Evolutionary conservation across 1,284 basidiomycete species (phyloP).

Genomic region (Cystobasidium slooffiae): DNA sequence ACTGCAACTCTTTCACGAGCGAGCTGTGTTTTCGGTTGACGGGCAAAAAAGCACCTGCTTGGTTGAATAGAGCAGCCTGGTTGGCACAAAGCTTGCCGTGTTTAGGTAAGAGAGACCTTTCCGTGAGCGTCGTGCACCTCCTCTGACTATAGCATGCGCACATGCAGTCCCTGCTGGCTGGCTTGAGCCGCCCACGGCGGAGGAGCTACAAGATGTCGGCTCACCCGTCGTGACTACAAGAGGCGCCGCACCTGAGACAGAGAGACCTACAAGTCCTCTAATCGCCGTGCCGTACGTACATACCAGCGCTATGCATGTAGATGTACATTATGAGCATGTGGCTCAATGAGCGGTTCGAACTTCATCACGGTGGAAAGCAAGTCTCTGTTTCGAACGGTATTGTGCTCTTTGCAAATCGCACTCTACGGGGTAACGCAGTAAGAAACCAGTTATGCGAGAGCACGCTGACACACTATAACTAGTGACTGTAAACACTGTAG

Average conservation of each 20-base stretch:
- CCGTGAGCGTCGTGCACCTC: neutral
- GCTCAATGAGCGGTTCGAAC: neutral
- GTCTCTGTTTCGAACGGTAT: slow-evolving; percentile 19
- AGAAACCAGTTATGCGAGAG: too few relatives aligned
- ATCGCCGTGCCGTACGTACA: slow-evolving; percentile 36
- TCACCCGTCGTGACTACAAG: neutral
- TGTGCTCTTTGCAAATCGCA: neutral
- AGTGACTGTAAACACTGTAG: too few relatives aligned
- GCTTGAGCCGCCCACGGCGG: slow-evolving; percentile 40
- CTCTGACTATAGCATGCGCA: neutral
- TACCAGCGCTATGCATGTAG: slow-evolving; percentile 25
- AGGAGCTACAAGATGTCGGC: slow-evolving; percentile 4
- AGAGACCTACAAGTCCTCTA: slow-evolving; percentile 36
- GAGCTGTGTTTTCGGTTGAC: slow-evolving; percentile 51
- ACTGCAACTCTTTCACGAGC: slow-evolving; percentile 55
- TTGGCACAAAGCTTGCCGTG: slow-evolving; percentile 39
- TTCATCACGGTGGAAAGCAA: neutral
- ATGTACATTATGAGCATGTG: slow-evolving; percentile 24
- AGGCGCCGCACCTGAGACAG: neutral
- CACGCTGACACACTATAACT: too few relatives aligned
- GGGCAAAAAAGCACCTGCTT: slow-evolving; percentile 49
- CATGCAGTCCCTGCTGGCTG: slow-evolving; percentile 33
- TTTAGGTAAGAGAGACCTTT: slow-evolving; percentile 12
- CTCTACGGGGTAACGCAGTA: too few relatives aligned
- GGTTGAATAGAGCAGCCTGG: slow-evolving; percentile 51